Conservation (phyloP, 768 basidiomycete species). For the Lactarius hatsudake region DNA sequence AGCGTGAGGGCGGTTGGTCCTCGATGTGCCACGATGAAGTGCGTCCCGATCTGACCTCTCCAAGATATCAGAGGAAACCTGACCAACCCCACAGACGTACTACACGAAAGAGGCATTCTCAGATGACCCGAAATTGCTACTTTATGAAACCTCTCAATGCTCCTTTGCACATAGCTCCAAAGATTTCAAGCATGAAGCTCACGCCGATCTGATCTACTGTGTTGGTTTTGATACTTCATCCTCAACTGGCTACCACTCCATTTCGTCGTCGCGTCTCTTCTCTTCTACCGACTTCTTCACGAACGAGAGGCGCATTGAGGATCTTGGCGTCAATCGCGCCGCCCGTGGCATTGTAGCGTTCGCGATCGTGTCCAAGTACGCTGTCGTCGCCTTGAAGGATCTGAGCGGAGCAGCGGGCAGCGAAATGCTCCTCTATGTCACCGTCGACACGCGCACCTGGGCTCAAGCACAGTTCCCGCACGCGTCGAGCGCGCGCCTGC, state of each 20-base stretch:
- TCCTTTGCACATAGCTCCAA: constrained; percentile 86
- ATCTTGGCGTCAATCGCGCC: constrained; percentile 81
- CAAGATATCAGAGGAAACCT: neutral
- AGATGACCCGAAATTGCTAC: constrained; percentile 53
- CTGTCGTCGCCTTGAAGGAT: constrained; percentile 86
- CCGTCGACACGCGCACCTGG: constrained; percentile 81
- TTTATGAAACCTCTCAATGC: constrained; percentile 73
- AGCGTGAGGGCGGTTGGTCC: constrained; percentile 47
- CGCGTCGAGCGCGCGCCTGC: constrained; percentile 68
- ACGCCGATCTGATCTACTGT: constrained; percentile 79
- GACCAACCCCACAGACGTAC: constrained; percentile 58
- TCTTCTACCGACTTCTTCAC: constrained; percentile 85
- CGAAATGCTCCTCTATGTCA: constrained; percentile 85
- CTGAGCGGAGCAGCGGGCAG: constrained; percentile 49
- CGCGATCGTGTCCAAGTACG: constrained; percentile 90
- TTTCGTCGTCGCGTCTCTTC: constrained; percentile 71
- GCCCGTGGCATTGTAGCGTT: constrained; percentile 90
- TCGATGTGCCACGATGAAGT: constrained; percentile 72
- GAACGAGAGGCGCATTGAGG: constrained; percentile 61
- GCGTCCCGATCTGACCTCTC: constrained; percentile 28
- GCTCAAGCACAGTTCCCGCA: constrained; percentile 92
- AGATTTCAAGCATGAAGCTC: constrained; percentile 78
- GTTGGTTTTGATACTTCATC: constrained; percentile 74
- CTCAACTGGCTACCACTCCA: constrained; percentile 40
- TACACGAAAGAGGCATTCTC: constrained; percentile 85